phyloP scores from a whole-genome alignment of 371 early-diverging fungal genomes.

The Rhizomucor pusillus region DNA sequence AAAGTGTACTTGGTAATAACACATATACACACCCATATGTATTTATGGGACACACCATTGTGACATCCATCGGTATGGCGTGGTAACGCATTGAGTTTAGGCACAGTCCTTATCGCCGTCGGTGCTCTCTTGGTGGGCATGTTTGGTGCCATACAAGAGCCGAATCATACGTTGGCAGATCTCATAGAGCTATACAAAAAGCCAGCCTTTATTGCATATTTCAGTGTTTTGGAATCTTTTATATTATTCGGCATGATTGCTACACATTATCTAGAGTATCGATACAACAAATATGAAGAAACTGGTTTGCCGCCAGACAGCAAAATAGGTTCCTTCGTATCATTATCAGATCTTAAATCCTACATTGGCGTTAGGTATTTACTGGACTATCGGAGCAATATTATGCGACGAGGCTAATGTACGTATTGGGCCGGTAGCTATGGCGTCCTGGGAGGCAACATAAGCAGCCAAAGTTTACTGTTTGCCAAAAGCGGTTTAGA shows the following conservation, averaged over 20 bases:
- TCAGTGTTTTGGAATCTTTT: conserved; percentile 54
- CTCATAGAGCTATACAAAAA: conserved; percentile 68
- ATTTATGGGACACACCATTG: not conserved
- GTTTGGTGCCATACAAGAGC: conserved; percentile 78
- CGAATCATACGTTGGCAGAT: conserved; percentile 69
- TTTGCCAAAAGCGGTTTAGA: conserved; percentile 84
- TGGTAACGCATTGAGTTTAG: conserved; percentile 24
- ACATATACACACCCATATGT: too few relatives aligned
- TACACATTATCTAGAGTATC: conserved; percentile 49
- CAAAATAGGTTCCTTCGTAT: conserved; percentile 23
- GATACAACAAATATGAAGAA: conserved; percentile 28
- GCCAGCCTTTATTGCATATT: conserved; percentile 72
- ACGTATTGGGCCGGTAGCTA: conserved; percentile 52
- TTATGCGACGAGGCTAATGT: too few relatives aligned
- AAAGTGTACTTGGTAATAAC: conserved; percentile 54
- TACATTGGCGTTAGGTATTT: conserved; percentile 42
- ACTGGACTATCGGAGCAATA: too few relatives aligned
- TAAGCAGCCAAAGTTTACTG: conserved; percentile 74
- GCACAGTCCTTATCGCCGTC: conserved; percentile 68
- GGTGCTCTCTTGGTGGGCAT: conserved; percentile 72
- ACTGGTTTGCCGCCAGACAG: conserved; percentile 18
- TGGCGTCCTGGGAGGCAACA: conserved; percentile 68
- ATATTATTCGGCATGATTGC: conserved; percentile 51
- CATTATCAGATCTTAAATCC: conserved; percentile 23
- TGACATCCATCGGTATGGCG: too few relatives aligned